A percentile compares a stretch with the other conserved stretches of the same genome.
Conservation (phyloP, 306 rosid genomes). For the Castanopsis chinensis region DNA sequence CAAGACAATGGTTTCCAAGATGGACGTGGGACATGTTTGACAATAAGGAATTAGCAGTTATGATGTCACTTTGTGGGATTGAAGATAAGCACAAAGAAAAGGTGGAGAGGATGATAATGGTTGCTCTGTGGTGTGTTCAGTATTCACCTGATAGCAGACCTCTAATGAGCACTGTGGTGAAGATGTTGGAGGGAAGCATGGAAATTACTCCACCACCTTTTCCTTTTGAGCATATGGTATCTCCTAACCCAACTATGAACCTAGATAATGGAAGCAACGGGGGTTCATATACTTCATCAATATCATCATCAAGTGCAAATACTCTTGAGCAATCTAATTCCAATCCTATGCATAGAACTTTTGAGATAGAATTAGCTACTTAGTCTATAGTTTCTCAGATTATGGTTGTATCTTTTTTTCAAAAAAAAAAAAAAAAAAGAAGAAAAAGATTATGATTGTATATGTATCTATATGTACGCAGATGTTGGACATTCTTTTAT, state of each 20-base stretch:
- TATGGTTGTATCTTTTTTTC: neutral
- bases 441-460: too few relatives aligned
- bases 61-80: neutral
- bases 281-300: slow-evolving; percentile 15
- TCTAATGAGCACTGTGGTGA: slow-evolving; percentile 13
- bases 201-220: slow-evolving; percentile 13
- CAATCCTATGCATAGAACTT: neutral
- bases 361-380: slow-evolving; percentile 30
- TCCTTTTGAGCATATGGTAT: slow-evolving; percentile 34
- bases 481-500: too few relatives aligned
- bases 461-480: too few relatives aligned
- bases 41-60: neutral
- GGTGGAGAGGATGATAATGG: neutral
- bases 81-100: neutral
- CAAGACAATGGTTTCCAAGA: slow-evolving; percentile 5
- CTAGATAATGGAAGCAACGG: slow-evolving; percentile 4
- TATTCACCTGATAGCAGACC: slow-evolving; percentile 10
- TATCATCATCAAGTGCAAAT: slow-evolving; percentile 17
- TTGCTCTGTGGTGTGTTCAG: slow-evolving; percentile 17
- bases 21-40: slow-evolving; percentile 2
- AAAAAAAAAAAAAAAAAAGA: too few relatives aligned
- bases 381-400: neutral
- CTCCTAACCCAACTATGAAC: slow-evolving; percentile 4
- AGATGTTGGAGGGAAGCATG: slow-evolving; percentile 10
- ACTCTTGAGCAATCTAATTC: neutral